These are phyloP conservation scores for Fusarium equiseti DNA, from an alignment of 2,329 filamentous ascomycete species.

Conservation along the genomic window DNA sequence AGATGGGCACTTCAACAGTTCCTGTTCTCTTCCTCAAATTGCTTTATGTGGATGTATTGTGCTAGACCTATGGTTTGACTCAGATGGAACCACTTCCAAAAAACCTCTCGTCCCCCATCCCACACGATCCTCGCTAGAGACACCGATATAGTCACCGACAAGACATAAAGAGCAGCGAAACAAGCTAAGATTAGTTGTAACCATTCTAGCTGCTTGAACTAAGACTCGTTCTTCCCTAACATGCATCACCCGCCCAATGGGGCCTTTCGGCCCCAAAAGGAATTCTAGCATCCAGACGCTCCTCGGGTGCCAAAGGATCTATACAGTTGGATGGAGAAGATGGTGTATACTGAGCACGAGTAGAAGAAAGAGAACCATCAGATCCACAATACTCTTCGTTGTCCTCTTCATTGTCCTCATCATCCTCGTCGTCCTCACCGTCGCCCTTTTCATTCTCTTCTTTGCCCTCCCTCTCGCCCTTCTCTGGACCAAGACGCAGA, in stretches of 20 bases:
- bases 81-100: neutral
- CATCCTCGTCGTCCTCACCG: neutral
- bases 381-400: neutral
- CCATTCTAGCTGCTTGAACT: too few species aligned
- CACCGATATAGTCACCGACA: neutral
- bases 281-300: neutral
- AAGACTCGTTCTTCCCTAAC: neutral
- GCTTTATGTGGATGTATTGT: neutral
- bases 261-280: neutral
- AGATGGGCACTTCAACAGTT: neutral
- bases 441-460: neutral
- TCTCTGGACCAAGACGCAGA: neutral
- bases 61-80: neutral
- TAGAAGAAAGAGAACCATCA: neutral
- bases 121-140: neutral
- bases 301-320: neutral
- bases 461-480: neutral
- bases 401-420: neutral
- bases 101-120: neutral
- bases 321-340: neutral
- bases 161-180: neutral
- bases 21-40: fast-evolving
- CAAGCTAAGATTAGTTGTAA: neutral
- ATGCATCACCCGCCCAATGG: neutral
- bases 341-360: neutral